Evolutionary conservation across 2,329 filamentous ascomycete genomes (phyloP), one percentile per base, ranked within the genome.

Genomic region (Metarhizium guizhouense): DNA sequence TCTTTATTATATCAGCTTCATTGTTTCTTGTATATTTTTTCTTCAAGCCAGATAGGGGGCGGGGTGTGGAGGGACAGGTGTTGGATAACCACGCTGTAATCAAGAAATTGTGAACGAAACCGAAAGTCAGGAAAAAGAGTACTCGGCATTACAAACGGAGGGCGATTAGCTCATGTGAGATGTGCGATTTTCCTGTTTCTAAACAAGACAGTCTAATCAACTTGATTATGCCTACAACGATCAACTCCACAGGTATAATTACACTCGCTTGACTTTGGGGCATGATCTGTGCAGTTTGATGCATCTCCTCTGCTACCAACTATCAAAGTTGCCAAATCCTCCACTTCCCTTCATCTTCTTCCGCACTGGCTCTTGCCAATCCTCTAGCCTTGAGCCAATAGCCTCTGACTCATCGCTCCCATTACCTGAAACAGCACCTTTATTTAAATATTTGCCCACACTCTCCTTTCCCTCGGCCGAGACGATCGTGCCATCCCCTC

Each of bases 291-390:
- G 42, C 42, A 4, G 42, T 20, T 20, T 2, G 11, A 2, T 20
- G 42, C 42, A 14, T 16, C 6, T 11, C 6, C 42, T 16, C 42
- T 25, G 42, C 74, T 75, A 96, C 93, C 94, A 99, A 42, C 76
- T 82, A 72, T 96, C 92, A 70, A 99, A 99, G 71, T 96, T 95
- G 2, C 93, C 92, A 77, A 97, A 99, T 0, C 90, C 91, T 13
- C 84, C 82, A 1, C 11, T 43, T 3, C 67, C 69, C 67, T 88
- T 94, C 2, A 76, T 72, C 74, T 96, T 97, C 74, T 96, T 97
- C 70, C 83, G 85, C 4, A 78, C 82, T 18, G 88, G 90, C 63
- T 90, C 84, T 54, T 84, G 83, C 68, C 83, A 86, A 3, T 6
- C 20, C 10, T 38, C 18, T 8, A 38, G 6, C 20, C 10, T 29